Base-by-base conservation (phyloP, 768 basidiomycete species). In the Mycena polygramma region DNA sequence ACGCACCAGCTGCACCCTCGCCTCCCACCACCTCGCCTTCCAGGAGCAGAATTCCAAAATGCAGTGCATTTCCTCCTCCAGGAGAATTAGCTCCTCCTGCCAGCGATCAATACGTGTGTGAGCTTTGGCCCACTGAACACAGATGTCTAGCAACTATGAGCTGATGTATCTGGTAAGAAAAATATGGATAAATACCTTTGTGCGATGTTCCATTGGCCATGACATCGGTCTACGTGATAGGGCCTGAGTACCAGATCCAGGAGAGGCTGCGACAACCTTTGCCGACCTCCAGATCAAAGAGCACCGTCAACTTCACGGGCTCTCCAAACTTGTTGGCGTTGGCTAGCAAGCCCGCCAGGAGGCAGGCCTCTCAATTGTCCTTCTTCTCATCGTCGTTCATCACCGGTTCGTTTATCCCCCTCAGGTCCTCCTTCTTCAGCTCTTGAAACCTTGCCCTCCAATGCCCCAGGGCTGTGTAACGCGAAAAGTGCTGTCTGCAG, bases 61-160 rank as follows among this genome's bases (percentile, higher is more conserved):
- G 0, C 78, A 68, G 1, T 75, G 48, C 80, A 81, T 81, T 63
- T 81, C 80, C 62, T 80, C 78, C 6, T 60, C 59, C 7, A 78
- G 43, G 0, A 78, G 59, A 4, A 57, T 37, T 15, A 78, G 52
- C 41, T 80, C 79, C 45, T 80, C 79, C 19, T 64, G 36, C 77
- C 76, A 78, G 1, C 79, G 70, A 19, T 70, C 53, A 5, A 69
- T 75, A 22, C 78, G 63, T 0, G 77, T 75, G 0, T 58, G 69
- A 1, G 73, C 66, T 65, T 80, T 80, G 1, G 59, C 53, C 78
- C 78, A 80, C 39, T 80, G 77, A 13, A 80, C 62, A 14, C 72
- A 73, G 3, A 76, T 48, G 15, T 63, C 69, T 54, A 13, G 35
- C 20, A 20, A 6, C 24, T 43, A 57, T 37, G 7, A 60, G 45